Percentiles rank a stretch among this genome's conserved stretches.
phyloP scores from a whole-genome alignment of 78 protist species.

The Dictyostelium intermedium region DNA sequence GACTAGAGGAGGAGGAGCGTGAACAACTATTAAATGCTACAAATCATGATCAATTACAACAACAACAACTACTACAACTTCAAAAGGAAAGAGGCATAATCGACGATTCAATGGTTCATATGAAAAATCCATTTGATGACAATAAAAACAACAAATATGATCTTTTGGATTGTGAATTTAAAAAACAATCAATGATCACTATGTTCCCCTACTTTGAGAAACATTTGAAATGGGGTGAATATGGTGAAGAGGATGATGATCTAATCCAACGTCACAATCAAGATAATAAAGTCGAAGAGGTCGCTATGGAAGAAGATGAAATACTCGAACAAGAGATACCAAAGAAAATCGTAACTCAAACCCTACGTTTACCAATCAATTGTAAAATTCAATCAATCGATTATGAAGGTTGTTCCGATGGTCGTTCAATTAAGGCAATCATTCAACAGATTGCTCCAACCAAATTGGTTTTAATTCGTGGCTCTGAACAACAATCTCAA shows the following conservation, averaged over 20 bases:
- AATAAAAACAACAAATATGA: not conserved
- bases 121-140: slow-evolving; percentile 40
- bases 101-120: not conserved
- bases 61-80: not conserved
- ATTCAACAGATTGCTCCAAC: slow-evolving; percentile 74
- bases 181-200: slow-evolving; percentile 7
- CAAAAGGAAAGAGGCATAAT: not conserved
- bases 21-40: not conserved
- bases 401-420: slow-evolving; percentile 78
- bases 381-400: slow-evolving; percentile 43
- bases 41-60: not conserved
- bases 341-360: slow-evolving; percentile 6
- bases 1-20: not conserved
- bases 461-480: slow-evolving; percentile 52
- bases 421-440: slow-evolving; percentile 61
- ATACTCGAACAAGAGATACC: slow-evolving; percentile 10
- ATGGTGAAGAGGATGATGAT: slow-evolving; percentile 64
- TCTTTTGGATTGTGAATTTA: not conserved
- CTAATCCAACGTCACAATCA: not conserved
- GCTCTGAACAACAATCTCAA: slow-evolving; percentile 3
- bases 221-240: slow-evolving; percentile 47
- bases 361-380: not conserved
- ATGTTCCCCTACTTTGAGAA: slow-evolving; percentile 59
- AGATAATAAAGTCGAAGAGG: not conserved
- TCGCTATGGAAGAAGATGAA: not conserved